Evolutionary conservation across 1,284 basidiomycete species (phyloP).

Genomic region (Bjerkandera adusta): DNA sequence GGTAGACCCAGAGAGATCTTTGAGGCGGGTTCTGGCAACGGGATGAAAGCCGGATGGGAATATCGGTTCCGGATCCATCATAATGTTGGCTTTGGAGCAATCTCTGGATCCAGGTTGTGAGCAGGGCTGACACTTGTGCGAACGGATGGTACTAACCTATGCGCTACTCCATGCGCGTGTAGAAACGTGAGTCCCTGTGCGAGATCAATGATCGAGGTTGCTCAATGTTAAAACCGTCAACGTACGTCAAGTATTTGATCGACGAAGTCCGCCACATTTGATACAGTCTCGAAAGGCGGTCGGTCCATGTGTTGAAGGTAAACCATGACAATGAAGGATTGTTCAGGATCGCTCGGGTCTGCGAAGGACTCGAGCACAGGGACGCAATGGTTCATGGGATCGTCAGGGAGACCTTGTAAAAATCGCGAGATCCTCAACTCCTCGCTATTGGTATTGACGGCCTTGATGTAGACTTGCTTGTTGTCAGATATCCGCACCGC

Average conservation of each 20-base stretch:
- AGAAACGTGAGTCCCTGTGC: too few species aligned
- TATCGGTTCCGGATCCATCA: conserved; percentile 8
- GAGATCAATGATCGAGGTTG: background rate
- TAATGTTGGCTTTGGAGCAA: background rate
- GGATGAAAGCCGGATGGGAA: conserved; percentile 10
- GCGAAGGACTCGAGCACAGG: conserved; percentile 22
- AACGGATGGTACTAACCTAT: background rate
- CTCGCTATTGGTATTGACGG: too few species aligned
- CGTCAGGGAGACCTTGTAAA: background rate
- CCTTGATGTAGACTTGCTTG: too few species aligned
- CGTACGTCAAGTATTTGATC: conserved; percentile 34
- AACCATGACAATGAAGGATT: conserved; percentile 23
- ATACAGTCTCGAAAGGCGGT: conserved; percentile 24
- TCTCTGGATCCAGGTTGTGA: background rate
- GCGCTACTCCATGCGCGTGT: too few species aligned
- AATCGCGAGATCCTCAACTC: too few species aligned
- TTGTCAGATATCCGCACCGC: background rate
- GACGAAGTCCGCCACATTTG: conserved; percentile 26
- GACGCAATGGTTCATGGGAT: conserved; percentile 21
- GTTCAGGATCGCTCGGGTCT: conserved; percentile 9
- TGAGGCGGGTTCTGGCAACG: conserved; percentile 13
- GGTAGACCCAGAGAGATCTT: conserved; percentile 22
- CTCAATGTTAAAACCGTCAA: background rate
- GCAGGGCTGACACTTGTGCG: too few species aligned
- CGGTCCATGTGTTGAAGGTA: conserved; percentile 19